A percentile compares a stretch with the other conserved stretches of the same genome.
Conservation (phyloP, 225 moss, liverwort and hornwort species). For the Anthoceros angustus region DNA sequence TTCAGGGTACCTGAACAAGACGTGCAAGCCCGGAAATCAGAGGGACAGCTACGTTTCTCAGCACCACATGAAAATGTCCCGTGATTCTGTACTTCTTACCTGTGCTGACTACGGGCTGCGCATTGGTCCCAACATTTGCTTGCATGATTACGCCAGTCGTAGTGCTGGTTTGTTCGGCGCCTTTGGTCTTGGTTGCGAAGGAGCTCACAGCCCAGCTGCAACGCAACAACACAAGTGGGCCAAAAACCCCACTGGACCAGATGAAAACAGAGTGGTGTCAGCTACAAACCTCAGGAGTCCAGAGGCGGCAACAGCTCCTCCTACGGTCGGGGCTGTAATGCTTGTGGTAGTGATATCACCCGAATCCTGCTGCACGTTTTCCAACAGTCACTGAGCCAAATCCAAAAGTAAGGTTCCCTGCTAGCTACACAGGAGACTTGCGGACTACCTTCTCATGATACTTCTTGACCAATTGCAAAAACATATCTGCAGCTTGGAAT, state of each 20-base stretch:
- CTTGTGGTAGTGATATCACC: slow-evolving; percentile 32
- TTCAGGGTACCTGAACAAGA: neutral
- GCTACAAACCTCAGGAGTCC: slow-evolving; percentile 58
- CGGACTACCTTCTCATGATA: slow-evolving; percentile 40
- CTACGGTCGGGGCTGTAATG: slow-evolving; percentile 21
- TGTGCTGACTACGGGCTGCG: slow-evolving; percentile 10
- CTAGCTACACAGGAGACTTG: neutral
- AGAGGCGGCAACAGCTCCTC: slow-evolving; percentile 34
- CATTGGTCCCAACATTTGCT: slow-evolving; percentile 26
- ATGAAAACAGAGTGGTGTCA: neutral
- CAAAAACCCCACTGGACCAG: neutral
- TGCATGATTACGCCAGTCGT: slow-evolving; percentile 23
- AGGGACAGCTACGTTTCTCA: neutral
- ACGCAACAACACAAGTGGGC: neutral
- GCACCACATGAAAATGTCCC: neutral
- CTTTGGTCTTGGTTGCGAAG: slow-evolving; percentile 39
- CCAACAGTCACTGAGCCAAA: too few species aligned
- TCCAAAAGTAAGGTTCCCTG: too few species aligned
- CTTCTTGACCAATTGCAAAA: slow-evolving; percentile 57
- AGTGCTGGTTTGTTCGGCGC: slow-evolving; percentile 26
- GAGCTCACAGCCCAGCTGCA: slow-evolving; percentile 83
- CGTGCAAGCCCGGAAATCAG: neutral
- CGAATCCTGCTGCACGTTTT: slow-evolving; percentile 27
- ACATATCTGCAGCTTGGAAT: slow-evolving; percentile 66
- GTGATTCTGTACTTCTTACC: slow-evolving; percentile 8